These are phyloP conservation scores for Kwoniella europaea DNA, from an alignment of 768 basidiomycete genomes.

Conservation along the genomic window DNA sequence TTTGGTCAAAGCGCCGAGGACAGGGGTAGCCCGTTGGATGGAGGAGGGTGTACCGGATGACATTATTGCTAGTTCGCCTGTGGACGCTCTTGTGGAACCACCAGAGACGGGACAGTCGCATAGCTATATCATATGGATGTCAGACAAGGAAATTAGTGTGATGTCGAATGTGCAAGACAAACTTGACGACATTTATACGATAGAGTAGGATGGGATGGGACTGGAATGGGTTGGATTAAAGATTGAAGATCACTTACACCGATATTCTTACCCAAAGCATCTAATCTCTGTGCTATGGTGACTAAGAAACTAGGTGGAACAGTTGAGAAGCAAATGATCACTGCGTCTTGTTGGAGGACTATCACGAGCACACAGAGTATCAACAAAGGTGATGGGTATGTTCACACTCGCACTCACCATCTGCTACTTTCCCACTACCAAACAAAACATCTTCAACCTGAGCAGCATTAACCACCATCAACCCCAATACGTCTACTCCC, in stretches of 20 bases:
- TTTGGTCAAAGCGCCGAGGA: constrained; percentile 45
- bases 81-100: constrained; percentile 47
- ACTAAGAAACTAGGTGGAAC: constrained; percentile 45
- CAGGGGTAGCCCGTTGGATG: constrained; percentile 31
- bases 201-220: background rate
- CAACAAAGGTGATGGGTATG: background rate
- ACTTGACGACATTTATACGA: too few species aligned
- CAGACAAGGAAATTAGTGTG: background rate
- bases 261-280: constrained; percentile 43
- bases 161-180: too few species aligned
- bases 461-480: constrained; percentile 52
- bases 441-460: constrained; percentile 51
- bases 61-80: constrained; percentile 49
- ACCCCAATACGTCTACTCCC: constrained; percentile 44
- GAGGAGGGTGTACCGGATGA: constrained; percentile 38
- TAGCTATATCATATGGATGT: constrained; percentile 15
- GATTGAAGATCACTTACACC: constrained; percentile 40
- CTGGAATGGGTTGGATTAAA: constrained; percentile 11
- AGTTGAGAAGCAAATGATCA: constrained; percentile 53
- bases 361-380: background rate
- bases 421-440: constrained; percentile 33
- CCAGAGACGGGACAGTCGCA: constrained; percentile 52
- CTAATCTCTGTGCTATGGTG: constrained; percentile 35
- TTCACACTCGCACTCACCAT: background rate
- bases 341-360: constrained; percentile 41